A percentile compares a stretch with the other conserved stretches of the same genome.
These are phyloP conservation scores for Melampsora medusae DNA, from an alignment of 1,284 basidiomycete species.

Conservation along the genomic window DNA sequence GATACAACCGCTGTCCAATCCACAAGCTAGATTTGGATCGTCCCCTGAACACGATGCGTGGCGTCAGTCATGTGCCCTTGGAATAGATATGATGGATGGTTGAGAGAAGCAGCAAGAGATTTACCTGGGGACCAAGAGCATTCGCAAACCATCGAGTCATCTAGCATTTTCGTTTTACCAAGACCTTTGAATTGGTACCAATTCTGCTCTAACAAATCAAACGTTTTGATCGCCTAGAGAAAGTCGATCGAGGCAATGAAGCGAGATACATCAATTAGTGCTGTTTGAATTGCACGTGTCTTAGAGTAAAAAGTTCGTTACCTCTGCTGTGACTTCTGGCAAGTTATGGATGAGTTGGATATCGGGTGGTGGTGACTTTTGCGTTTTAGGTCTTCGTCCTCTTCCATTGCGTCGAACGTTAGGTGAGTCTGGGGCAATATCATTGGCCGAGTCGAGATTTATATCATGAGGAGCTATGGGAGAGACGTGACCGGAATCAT, in stretches of 20 bases:
- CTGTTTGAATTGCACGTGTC: background rate
- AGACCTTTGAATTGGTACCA: slow-evolving; percentile 83
- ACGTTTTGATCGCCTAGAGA: slow-evolving; percentile 66
- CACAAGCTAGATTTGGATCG: slow-evolving; percentile 70
- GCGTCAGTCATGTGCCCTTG: slow-evolving; percentile 44
- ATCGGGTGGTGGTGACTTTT: background rate
- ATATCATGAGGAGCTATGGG: background rate
- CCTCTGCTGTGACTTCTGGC: slow-evolving; percentile 15
- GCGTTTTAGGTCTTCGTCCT: slow-evolving; percentile 12
- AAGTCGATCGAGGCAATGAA: background rate
- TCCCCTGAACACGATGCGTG: slow-evolving; percentile 55
- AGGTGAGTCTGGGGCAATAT: background rate
- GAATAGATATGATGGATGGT: slow-evolving; percentile 48
- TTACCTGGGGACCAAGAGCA: slow-evolving; percentile 77
- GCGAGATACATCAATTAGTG: background rate
- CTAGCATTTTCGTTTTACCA: slow-evolving; percentile 78
- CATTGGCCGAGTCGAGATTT: background rate
- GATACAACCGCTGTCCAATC: slow-evolving; percentile 88
- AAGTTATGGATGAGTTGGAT: slow-evolving; percentile 24
- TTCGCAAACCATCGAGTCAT: slow-evolving; percentile 91
- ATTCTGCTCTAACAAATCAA: slow-evolving; percentile 71
- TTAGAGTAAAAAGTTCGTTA: background rate
- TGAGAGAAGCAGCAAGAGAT: slow-evolving; percentile 53
- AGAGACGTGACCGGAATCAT: background rate
- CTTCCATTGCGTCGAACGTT: background rate